Conservation (phyloP, 192 early-diverging fungal species). For the Entomortierella parvispora region DNA sequence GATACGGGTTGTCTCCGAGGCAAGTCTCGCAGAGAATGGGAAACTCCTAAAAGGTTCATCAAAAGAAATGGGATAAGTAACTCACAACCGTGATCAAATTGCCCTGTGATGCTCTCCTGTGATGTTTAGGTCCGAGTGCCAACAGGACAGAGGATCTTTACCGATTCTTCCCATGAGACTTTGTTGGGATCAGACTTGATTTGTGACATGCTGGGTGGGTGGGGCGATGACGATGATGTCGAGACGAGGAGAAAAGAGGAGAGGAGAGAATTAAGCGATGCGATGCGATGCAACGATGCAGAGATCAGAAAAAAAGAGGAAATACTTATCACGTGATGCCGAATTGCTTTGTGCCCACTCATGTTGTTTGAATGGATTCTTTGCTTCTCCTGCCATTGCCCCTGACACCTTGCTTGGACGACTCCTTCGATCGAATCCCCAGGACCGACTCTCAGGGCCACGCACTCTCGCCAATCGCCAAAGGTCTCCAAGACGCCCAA, state of each 20-base stretch:
- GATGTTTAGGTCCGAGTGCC: background rate
- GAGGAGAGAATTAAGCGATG: background rate
- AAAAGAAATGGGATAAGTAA: constrained; percentile 1
- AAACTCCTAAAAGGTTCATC: constrained; percentile 68
- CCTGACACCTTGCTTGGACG: no score
- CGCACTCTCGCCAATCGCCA: background rate
- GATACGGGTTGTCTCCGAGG: constrained; percentile 96
- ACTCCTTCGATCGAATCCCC: no score
- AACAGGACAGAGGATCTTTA: constrained; percentile 10
- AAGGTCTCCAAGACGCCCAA: background rate
- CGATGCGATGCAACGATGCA: background rate
- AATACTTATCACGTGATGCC: no score
- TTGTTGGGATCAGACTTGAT: constrained; percentile 70
- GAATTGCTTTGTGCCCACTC: no score
- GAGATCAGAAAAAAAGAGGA: no score
- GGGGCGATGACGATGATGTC: background rate
- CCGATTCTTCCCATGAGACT: constrained; percentile 71
- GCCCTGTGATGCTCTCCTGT: background rate
- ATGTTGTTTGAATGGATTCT: no score
- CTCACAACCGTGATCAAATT: background rate
- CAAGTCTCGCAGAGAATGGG: constrained; percentile 97
- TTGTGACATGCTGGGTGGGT: constrained; percentile 25
- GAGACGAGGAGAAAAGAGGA: background rate
- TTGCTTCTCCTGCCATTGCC: no score
- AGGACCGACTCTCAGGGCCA: no score